Conservation (phyloP, 176 grass and related monocot genomes). For the Ensete glaucum region DNA sequence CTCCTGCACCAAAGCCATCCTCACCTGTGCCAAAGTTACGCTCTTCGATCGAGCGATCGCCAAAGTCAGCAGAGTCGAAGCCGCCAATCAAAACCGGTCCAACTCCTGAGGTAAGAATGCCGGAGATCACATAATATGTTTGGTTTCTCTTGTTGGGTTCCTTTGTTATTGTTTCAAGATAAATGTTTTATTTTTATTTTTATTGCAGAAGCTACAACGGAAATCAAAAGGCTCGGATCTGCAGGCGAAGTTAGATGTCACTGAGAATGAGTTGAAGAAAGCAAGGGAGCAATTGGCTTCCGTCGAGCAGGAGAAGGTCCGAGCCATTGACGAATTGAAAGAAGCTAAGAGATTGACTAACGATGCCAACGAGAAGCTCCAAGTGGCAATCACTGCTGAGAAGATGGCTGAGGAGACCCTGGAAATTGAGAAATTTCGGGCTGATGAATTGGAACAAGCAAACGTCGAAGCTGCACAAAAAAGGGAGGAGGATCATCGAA, state of each 20-base stretch:
- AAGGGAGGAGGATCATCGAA: slow-evolving; percentile 54
- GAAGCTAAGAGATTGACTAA: slow-evolving; percentile 54
- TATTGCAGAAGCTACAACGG: slow-evolving; percentile 50
- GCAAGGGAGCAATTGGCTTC: slow-evolving; percentile 61
- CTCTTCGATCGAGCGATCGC: slow-evolving; percentile 67
- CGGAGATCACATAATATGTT: background rate
- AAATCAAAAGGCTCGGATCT: slow-evolving; percentile 30
- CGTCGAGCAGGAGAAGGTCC: slow-evolving; percentile 59
- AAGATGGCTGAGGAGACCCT: slow-evolving; percentile 61
- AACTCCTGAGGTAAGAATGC: slow-evolving; percentile 61
- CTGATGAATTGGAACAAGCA: slow-evolving; percentile 64
- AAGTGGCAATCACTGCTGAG: slow-evolving; percentile 68
- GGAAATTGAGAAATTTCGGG: slow-evolving; percentile 86
- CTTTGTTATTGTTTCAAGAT: background rate
- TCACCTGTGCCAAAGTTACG: slow-evolving; percentile 36
- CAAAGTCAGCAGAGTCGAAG: slow-evolving; percentile 60
- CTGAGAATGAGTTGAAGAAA: slow-evolving; percentile 71
- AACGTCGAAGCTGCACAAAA: slow-evolving; percentile 53
- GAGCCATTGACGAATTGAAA: slow-evolving; percentile 46
- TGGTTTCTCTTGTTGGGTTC: background rate
- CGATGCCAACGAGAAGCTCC: slow-evolving; percentile 66
- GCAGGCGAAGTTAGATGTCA: slow-evolving; percentile 48
- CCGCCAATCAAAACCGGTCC: slow-evolving; percentile 53
- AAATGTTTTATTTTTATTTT: background rate
- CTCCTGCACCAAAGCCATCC: slow-evolving; percentile 49